Conservation (phyloP, 2,329 filamentous ascomycete species). For the Sphaerulina vaccinii region DNA sequence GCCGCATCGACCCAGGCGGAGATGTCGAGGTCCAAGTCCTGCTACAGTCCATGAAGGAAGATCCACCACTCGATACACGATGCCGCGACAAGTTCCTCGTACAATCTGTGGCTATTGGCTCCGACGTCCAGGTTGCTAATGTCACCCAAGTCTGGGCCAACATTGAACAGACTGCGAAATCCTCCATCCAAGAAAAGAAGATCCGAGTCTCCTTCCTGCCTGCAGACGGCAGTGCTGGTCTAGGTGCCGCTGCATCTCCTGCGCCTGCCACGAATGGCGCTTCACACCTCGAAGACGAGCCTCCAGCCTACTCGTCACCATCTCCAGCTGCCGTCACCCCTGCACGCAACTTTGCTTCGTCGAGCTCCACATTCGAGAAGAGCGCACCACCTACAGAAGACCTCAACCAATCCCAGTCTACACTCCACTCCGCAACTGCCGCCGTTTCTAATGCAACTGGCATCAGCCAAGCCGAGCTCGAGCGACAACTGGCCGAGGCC, state of each 20-base stretch:
- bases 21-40: conserved; percentile 96
- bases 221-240: conserved; percentile 50
- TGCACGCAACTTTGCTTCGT: conserved; percentile 33
- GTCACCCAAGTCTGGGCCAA: conserved; percentile 76
- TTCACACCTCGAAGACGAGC: conserved; percentile 41
- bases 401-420: conserved; percentile 35
- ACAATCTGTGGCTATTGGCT: conserved; percentile 80
- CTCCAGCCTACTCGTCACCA: conserved; percentile 57
- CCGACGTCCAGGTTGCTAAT: conserved; percentile 79
- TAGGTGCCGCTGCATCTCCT: conserved; percentile 15
- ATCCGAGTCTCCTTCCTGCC: conserved; percentile 86
- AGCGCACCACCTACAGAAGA: conserved; percentile 35
- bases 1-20: conserved; percentile 85
- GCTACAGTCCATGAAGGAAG: conserved; percentile 95
- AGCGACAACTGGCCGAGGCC: conserved; percentile 71
- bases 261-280: conserved; percentile 30
- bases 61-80: conserved; percentile 79
- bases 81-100: conserved; percentile 98
- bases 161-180: conserved; percentile 72
- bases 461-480: conserved; percentile 60
- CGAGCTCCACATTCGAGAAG: conserved; percentile 33
- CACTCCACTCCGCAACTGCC: conserved; percentile 40
- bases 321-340: conserved; percentile 52
- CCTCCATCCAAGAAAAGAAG: conserved; percentile 84
- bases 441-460: conserved; percentile 52